A percentile compares a stretch with the other conserved stretches of the same genome.
These are phyloP conservation scores for Lophium mytilinum DNA, from an alignment of 495 filamentous ascomycete species.

Conservation along the genomic window DNA sequence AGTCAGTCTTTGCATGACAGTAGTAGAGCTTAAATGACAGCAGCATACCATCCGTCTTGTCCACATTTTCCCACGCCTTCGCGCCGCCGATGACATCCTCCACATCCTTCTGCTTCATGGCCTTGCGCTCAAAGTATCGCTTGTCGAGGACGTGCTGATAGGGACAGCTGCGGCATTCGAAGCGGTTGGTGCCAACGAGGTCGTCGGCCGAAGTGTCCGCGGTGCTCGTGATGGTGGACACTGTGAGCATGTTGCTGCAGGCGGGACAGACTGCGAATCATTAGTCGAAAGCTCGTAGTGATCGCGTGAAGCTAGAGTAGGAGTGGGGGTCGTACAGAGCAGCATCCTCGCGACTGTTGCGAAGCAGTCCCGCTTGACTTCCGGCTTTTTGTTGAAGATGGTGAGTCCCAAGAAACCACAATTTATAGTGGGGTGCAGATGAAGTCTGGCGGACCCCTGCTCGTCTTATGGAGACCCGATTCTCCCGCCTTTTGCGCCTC, in stretches of 20 bases:
- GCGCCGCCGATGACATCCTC: slow-evolving; percentile 88
- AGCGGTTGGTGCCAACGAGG: slow-evolving; percentile 51
- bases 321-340: slow-evolving; percentile 50
- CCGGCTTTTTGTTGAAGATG: too few relatives aligned
- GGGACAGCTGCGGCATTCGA: slow-evolving; percentile 91
- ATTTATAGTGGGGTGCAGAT: too few relatives aligned
- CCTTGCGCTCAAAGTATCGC: slow-evolving; percentile 65
- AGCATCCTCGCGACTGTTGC: slow-evolving; percentile 43
- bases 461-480: too few relatives aligned
- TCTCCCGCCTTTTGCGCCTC: too few relatives aligned
- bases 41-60: slow-evolving; percentile 58
- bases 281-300: neutral
- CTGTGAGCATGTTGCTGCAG: slow-evolving; percentile 81
- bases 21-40: neutral
- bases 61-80: slow-evolving; percentile 81
- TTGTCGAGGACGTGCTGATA: slow-evolving; percentile 72
- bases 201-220: slow-evolving; percentile 33
- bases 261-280: slow-evolving; percentile 71
- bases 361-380: too few relatives aligned
- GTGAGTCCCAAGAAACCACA: too few relatives aligned
- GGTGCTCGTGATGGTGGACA: slow-evolving; percentile 49
- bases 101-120: slow-evolving; percentile 67
- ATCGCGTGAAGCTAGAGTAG: neutral
- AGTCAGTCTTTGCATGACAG: too few relatives aligned
- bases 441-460: too few relatives aligned